Evolutionary conservation across 176 grass and related monocot genomes (phyloP), one percentile per base, ranked within the genome.

Genomic region (Carex scoparia): DNA sequence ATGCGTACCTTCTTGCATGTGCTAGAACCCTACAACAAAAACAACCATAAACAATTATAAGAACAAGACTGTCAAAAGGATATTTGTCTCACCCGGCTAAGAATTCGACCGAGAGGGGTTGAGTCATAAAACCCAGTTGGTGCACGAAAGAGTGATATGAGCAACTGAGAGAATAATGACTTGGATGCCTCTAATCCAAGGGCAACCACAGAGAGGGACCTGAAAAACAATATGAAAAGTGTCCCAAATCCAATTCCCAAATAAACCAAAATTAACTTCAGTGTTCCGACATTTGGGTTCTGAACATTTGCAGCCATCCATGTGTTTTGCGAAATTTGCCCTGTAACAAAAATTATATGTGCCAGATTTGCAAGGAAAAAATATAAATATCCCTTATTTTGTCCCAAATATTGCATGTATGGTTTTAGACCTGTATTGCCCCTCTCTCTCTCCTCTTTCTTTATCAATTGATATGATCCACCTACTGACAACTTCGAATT

Each of bases 221-320:
- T 92, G 79, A 74, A 81, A 13, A 99, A 67, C 78, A 95, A 81
- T 80, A 99, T 86, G 77, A 94, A 69, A n/a, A 95, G 0, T 1
- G 96, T 69, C 63, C 81, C n/a, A 74, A 89, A 74, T 71, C 96
- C 93, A 62, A 99, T 90, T 80, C 46, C 81, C 28, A 95, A 83
- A 81, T 98, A 99, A 73, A 99, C 96, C 48, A 67, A 81, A 69
- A 95, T 95, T 85, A 99, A 84, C 64, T 88, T 90, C 14, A 99
- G 88, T 16, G 73, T 82, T 68, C 88, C 91, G 70, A 99, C 85
- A 87, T 80, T 49, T 73, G 91, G 77, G 82, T 92, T 92, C 59
- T 99, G 46, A 80, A 99, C 85, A 85, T 95, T 94, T 46, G 96
- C 88, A 69, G 96, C 93, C 91, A 99, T 94, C 96, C 96, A 99